Percentiles rank a stretch among this genome's conserved stretches.
Evolutionary conservation across 2,329 filamentous ascomycete species (phyloP).

Genomic region (Lojkania enalia): DNA sequence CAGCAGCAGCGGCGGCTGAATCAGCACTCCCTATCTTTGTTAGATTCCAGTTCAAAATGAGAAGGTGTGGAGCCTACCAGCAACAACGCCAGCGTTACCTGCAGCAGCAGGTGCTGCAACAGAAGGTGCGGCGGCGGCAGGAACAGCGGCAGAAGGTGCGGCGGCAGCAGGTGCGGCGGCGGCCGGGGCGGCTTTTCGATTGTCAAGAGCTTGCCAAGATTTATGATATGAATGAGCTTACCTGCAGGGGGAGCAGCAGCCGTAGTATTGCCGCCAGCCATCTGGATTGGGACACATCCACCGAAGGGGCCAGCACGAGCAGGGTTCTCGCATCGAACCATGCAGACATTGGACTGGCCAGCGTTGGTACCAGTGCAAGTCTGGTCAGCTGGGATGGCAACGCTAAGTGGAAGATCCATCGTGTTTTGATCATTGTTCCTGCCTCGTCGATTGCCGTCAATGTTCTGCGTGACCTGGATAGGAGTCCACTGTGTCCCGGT

Average conservation of each 20-base stretch:
- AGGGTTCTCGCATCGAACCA: conserved; percentile 65
- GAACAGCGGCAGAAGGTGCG: conserved; percentile 10
- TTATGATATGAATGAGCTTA: conserved; percentile 1
- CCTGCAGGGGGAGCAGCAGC: conserved; percentile 9
- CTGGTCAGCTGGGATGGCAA: conserved; percentile 59
- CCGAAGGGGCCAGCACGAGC: conserved; percentile 66
- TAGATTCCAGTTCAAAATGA: not conserved
- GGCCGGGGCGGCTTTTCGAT: conserved; percentile 4
- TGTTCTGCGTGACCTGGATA: conserved; percentile 59
- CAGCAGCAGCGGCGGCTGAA: conserved; percentile 4
- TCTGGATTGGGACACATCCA: conserved; percentile 62
- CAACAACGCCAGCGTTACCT: conserved; percentile 3
- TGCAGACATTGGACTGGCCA: conserved; percentile 62
- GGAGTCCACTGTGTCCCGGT: conserved; percentile 58
- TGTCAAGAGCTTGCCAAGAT: not conserved
- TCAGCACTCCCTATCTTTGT: too few relatives aligned
- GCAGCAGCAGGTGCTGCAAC: conserved; percentile 8
- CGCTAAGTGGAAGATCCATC: conserved; percentile 55
- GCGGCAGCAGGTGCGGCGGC: conserved; percentile 11
- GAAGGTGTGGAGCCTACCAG: not conserved
- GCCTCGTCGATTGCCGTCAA: conserved; percentile 56
- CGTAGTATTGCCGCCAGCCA: conserved; percentile 30
- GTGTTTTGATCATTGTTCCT: conserved; percentile 41
- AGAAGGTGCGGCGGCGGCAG: conserved; percentile 9
- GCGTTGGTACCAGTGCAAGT: conserved; percentile 63